phyloP scores from a whole-genome alignment of 495 filamentous ascomycete genomes.

The Aspergillus cavernicola region DNA sequence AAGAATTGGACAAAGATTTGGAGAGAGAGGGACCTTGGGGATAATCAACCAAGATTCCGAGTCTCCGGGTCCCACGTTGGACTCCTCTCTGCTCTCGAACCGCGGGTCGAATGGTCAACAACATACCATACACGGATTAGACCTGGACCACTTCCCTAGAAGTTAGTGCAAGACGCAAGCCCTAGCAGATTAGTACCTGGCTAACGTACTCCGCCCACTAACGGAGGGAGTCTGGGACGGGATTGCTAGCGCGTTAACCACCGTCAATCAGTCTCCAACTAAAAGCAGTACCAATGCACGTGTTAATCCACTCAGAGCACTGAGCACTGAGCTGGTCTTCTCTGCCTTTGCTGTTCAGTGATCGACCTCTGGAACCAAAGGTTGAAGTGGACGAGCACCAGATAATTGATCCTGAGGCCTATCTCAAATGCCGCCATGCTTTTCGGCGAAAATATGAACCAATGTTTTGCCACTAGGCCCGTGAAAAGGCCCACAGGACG shows the following conservation, averaged over 20 bases:
- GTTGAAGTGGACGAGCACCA: neutral
- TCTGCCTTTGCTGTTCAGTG: slow-evolving; percentile 5
- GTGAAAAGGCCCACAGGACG: too few relatives aligned
- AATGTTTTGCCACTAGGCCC: neutral
- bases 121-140: slow-evolving; percentile 13
- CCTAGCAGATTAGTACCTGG: neutral
- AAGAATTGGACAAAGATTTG: neutral
- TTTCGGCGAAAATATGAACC: neutral
- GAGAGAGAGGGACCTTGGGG: slow-evolving; percentile 8
- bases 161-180: neutral
- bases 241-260: neutral
- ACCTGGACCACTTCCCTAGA: neutral
- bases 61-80: slow-evolving; percentile 13
- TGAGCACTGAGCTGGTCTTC: too few relatives aligned
- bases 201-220: neutral
- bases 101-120: slow-evolving; percentile 12
- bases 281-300: slow-evolving; percentile 9
- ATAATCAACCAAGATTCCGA: slow-evolving; percentile 15
- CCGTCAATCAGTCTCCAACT: slow-evolving; percentile 1
- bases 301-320: neutral
- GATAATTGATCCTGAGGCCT: neutral
- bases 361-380: neutral
- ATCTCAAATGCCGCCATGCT: neutral
- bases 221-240: too few relatives aligned
- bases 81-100: neutral